Base-by-base conservation (phyloP, 139 green algal species). In the Chlorella sp. region DNA sequence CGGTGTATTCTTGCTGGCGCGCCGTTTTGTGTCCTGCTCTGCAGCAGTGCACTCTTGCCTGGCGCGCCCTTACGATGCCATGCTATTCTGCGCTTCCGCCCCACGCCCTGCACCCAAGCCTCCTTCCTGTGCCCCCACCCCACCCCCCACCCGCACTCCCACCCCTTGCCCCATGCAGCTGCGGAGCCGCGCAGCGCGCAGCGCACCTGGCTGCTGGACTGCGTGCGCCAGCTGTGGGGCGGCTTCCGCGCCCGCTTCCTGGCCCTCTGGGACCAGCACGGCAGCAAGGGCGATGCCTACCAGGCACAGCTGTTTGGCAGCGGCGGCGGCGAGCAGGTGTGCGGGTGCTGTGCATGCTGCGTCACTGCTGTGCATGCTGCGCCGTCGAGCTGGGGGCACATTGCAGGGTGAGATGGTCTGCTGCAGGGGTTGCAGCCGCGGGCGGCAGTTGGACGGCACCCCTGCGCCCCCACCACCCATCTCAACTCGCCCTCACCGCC, bases 181-280 rank as follows among this genome's bases (percentile, higher is more conserved):
- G 79, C 32, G 6, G 73, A 85, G 1, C 41, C 82, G 14, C 88
- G 92, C 41, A 36, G 34, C 6, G 76, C 84, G 44, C 92, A 96
- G 89, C 83, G 85, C 73, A 54, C n/a, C 22, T 95, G 93, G 93
- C 74, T 98, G 75, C 76, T 95, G 82, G 36, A 86, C 28, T 81
- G 41, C 62, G 54, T 93, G 32, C 77, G 68, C 8, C 88, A 93
- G 43, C 84, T 94, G 11, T 98, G 94, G 94, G 46, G 85, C 16
- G 67, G 60, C n/a, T 98, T 98, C 76, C n/a, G 19, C 17, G 6
- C 28, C 34, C 78, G 90, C 72, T 98, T 98, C 75, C 2, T 87
- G 43, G 76, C 78, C 36, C 89, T 97, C 58, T 99, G 96, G 89
- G 72, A 84, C 46, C 48, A 77, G 65, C 73, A 89, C 9, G 83